Base-by-base conservation (phyloP, 495 filamentous ascomycete species). In the Mytilinidion resinicola region DNA sequence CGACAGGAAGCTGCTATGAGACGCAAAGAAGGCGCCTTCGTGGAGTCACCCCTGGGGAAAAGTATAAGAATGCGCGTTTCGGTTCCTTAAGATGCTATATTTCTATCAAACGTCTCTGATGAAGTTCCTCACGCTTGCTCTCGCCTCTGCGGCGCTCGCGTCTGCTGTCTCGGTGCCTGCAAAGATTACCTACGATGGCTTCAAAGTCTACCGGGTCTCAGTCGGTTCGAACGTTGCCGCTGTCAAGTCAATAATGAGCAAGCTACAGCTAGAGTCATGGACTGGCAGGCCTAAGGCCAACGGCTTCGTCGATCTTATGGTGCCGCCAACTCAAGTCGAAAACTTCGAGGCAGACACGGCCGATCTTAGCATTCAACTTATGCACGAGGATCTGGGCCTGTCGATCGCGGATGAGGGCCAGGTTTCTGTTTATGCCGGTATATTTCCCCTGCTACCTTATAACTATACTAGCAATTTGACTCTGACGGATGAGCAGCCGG, bases 331-430 rank as follows among this genome's bases (percentile, higher is more conserved):
- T n/a, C 60, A 73, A 36, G 20, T 74, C 41, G 43, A 55, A 7
- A 61, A 58, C 5, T 77, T 79, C 51, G 60, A 75, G 39, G 43
- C 64, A 17, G 56, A 67, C 51, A n/a, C 66, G 7, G 50, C 56
- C 8, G 71, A 71, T 42, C 58, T 74, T 37, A 63, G 67, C 21
- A 67, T 68, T 37, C 59, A 65, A 14, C 50, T 72, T 38, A 73
- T 80, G 59, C 74, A 76, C 59, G 68, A 74, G 11, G 66, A 81
- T 53, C 63, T 81, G 5, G 77, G 78, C 20, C 65, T 54, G 20
- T 69, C 74, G 17, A 75, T 81, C 37, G 57, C 59, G 0, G 61
- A 64, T n/a, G 77, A 80, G 61, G 63, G 66, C 12, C 37, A 61
- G 11, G 55, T 62, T 51, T 25, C 38, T n/a, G 59, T 59, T 25